Conservation (phyloP, 1,284 basidiomycete genomes). For the Apiotrichum montevideense region DNA sequence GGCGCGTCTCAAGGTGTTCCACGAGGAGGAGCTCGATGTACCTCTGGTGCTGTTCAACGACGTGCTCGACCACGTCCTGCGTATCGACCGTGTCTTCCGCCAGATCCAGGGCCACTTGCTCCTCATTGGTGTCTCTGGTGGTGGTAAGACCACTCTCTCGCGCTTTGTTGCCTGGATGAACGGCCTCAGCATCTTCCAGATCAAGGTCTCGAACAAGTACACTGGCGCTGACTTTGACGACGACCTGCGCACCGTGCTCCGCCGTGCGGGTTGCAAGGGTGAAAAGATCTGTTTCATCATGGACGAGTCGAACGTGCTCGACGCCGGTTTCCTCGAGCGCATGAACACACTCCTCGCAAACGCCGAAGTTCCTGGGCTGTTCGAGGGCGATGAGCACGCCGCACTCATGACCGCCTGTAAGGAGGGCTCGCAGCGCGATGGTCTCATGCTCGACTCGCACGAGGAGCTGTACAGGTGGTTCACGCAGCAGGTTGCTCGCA, state of each 20-base stretch:
- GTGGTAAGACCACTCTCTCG: slow-evolving; percentile 97
- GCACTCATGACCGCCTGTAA: slow-evolving; percentile 98
- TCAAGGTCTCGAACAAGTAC: slow-evolving; percentile 98
- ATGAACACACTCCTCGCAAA: slow-evolving; percentile 99
- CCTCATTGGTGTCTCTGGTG: slow-evolving; percentile 94
- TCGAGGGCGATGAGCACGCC: slow-evolving; percentile 95
- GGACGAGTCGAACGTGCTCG: slow-evolving; percentile 98
- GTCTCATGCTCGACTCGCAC: slow-evolving; percentile 94
- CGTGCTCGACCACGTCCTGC: slow-evolving; percentile 91
- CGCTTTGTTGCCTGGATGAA: slow-evolving; percentile 99
- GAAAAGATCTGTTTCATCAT: slow-evolving; percentile 99
- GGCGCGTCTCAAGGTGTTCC: slow-evolving; percentile 88
- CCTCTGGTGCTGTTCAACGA: slow-evolving; percentile 98
- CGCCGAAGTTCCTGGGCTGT: slow-evolving; percentile 98
- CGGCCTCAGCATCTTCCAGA: slow-evolving; percentile 95
- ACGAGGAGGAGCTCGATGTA: slow-evolving; percentile 96
- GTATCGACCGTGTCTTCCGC: slow-evolving; percentile 98
- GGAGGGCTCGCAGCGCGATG: slow-evolving; percentile 95
- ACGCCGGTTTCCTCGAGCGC: slow-evolving; percentile 95
- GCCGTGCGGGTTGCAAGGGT: slow-evolving; percentile 92
- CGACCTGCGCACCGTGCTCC: slow-evolving; percentile 86
- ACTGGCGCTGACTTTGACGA: slow-evolving; percentile 98
- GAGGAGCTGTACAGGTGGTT: slow-evolving; percentile 98
- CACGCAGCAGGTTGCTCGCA: slow-evolving; percentile 91
- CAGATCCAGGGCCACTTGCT: slow-evolving; percentile 95